Base-by-base conservation (phyloP, 805 yeast genomes). In the Candida caryicola region DNA sequence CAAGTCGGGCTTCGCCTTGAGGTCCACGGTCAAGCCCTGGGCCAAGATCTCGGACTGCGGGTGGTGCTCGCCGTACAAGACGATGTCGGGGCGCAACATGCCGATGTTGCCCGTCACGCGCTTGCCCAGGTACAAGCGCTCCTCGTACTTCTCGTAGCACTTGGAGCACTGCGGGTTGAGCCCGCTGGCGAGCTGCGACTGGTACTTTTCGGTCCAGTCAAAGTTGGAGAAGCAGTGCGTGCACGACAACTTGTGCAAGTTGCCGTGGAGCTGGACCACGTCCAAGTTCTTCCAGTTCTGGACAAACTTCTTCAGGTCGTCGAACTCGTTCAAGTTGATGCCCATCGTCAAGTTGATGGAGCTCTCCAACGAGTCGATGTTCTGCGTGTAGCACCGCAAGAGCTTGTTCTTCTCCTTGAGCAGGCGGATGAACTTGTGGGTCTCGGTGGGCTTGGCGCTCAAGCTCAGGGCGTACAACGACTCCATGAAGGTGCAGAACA, bases 401-500 rank as follows among this genome's bases (percentile, higher is more conserved):
- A 90, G 71, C 60, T 82, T 83, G 43, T 74, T 79, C 55, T 76
- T 76, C 39, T 73, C 79, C 51, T 76, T 78, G 38, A 82, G 59
- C 30, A 68, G 71, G 38, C 70, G 72, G 29, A 91, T 81, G 52
- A 91, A 86, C 44, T 71, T 68, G 59, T 91, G 98, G 1, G 95
- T 86, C 49, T 75, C 79, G 0, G 99, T 91, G 1, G 97, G 93
- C 39, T 66, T 63, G 8, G 96, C 96, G 14, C 59, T 47, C 40
- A 71, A 59, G 9, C 87, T 81, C 39, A 79, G 77, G 9, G 71
- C 51, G 52, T 91, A 81, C 33, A 93, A 70, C 13, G 77, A 74
- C 46, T 89, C 88, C 93, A 93, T 91, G 61, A 93, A 91, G 2
- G 85, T 76, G 54, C 93, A 86, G 63, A 93, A 91, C n/a, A 83